Base-by-base conservation (phyloP, 495 filamentous ascomycete genomes). In the Lophium mytilinum region DNA sequence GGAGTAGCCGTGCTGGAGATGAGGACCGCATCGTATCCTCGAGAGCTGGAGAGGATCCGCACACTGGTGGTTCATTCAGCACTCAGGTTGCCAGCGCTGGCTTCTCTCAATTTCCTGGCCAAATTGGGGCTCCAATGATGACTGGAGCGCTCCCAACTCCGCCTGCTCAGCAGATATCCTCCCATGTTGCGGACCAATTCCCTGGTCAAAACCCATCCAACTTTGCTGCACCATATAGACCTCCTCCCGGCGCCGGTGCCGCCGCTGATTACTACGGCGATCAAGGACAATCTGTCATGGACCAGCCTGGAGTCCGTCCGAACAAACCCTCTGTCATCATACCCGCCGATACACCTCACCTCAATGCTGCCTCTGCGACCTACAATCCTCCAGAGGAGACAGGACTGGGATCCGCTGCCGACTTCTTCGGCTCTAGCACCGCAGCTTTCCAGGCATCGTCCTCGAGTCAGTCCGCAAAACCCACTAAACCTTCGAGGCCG, bases 241-340 rank as follows among this genome's bases (percentile, higher is more conserved):
- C 78, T 1, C 57, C 54, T 0, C 46, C 73, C 51, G 71, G 71
- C 5, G 58, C 52, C 19, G 83, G 83, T 30, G 75, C 76, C n/a
- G 83, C 83, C 1, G 79, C 83, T 19, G 81, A 84, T 45, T 87
- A 84, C 65, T 86, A 86, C 58, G 77, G 77, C 15, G 83, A 86
- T 66, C 79, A 82, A 64, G 83, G 83, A 0, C 71, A 85, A 61
- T 84, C 81, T 11, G 82, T 85, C 10, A 61, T 68, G n/a, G 55
- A 73, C 1, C 83, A 86, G 66, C 83, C 83, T 1, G 83, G 83
- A 37, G 70, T 81, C 4, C 75, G 83, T 34, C 75, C 77, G 19
- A 63, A 74, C 4, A 71, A 72, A 9, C 82, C 83, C 21, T 69
- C 75, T 2, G 71, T 85, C 10, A 77, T 84, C 17, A 65, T 71